Evolutionary conservation across 2,329 filamentous ascomycete species (phyloP).

Genomic region (Thelonectria discophora): DNA sequence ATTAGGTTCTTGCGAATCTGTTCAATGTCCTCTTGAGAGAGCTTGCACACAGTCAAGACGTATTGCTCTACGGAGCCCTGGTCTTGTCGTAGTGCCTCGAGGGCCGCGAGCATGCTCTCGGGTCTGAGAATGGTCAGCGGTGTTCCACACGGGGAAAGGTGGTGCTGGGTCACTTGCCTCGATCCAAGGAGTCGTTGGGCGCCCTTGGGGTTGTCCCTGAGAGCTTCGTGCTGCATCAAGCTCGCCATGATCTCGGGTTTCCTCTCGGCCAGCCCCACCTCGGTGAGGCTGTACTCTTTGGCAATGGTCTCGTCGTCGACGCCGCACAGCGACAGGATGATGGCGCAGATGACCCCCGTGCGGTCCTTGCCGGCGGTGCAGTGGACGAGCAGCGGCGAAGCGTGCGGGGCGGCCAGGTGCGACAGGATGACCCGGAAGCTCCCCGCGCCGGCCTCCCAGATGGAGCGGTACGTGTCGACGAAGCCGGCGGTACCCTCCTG

Average conservation of each 20-base stretch:
- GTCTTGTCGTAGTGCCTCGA: slow-evolving; percentile 63
- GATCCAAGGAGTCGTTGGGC: slow-evolving; percentile 57
- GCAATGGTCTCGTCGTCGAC: slow-evolving; percentile 68
- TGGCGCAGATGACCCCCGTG: slow-evolving; percentile 74
- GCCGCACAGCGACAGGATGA: slow-evolving; percentile 71
- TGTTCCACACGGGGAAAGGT: not conserved
- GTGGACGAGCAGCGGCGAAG: slow-evolving; percentile 69
- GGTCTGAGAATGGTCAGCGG: slow-evolving; percentile 46
- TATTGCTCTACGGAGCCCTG: slow-evolving; percentile 74
- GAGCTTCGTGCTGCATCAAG: slow-evolving; percentile 59
- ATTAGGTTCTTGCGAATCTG: slow-evolving; percentile 61
- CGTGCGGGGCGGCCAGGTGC: slow-evolving; percentile 59
- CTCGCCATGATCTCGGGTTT: slow-evolving; percentile 60
- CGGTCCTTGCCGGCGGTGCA: slow-evolving; percentile 83
- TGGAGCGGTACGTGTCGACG: slow-evolving; percentile 69
- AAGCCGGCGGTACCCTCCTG: slow-evolving; percentile 66
- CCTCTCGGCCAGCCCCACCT: slow-evolving; percentile 65
- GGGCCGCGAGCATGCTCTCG: slow-evolving; percentile 58
- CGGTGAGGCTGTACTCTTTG: slow-evolving; percentile 74
- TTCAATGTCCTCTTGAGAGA: slow-evolving; percentile 64
- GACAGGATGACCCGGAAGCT: slow-evolving; percentile 63
- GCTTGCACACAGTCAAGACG: slow-evolving; percentile 64
- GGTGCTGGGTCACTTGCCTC: slow-evolving; percentile 43
- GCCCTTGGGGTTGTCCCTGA: slow-evolving; percentile 56
- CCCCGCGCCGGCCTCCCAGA: slow-evolving; percentile 61